Conservation (phyloP, 2,329 filamentous ascomycete genomes). For the Akanthomyces muscarius region DNA sequence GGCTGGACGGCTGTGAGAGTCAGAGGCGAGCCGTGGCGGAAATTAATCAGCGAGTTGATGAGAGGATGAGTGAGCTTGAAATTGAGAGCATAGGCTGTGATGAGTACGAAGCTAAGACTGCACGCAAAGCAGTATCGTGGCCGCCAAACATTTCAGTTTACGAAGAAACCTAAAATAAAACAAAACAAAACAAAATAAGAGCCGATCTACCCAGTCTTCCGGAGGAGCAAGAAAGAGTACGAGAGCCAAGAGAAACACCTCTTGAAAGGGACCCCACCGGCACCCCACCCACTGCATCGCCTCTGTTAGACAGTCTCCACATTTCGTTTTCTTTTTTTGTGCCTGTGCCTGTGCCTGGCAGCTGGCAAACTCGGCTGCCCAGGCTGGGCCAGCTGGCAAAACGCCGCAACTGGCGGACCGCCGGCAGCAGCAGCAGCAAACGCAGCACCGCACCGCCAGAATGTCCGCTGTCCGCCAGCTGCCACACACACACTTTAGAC, state of each 20-base stretch:
- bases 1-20: background rate
- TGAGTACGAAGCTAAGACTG: too few relatives aligned
- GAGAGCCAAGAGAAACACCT: conserved; percentile 5
- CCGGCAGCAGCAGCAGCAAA: background rate
- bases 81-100: too few relatives aligned
- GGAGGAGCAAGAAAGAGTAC: too few relatives aligned
- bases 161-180: too few relatives aligned
- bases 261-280: background rate
- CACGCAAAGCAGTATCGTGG: too few relatives aligned
- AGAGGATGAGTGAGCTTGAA: too few relatives aligned
- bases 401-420: background rate
- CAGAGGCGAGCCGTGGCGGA: background rate
- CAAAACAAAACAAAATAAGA: too few relatives aligned
- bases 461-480: background rate
- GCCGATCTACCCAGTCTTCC: too few relatives aligned
- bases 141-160: too few relatives aligned
- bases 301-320: background rate
- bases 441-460: background rate
- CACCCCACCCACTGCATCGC: background rate
- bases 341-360: background rate
- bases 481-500: background rate
- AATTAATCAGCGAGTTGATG: background rate
- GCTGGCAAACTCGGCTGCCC: background rate
- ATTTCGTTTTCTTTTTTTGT: conserved; percentile 6
- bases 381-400: background rate